A percentile compares a stretch with the other conserved stretches of the same genome.
phyloP scores from a whole-genome alignment of 2,329 filamentous ascomycete species.

The Fonsecaea multimorphosa region DNA sequence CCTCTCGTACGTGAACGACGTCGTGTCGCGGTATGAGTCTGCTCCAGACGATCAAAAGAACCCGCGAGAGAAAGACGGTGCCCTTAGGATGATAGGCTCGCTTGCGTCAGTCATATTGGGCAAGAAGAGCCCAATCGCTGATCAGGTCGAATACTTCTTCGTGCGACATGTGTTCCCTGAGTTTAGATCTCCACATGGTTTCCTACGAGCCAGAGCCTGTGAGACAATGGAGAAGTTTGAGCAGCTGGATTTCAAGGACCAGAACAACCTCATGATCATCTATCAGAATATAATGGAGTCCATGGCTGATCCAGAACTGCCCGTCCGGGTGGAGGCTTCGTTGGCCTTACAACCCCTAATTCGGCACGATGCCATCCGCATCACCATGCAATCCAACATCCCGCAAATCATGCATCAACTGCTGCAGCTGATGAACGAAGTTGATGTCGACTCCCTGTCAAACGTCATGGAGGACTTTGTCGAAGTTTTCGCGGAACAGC shows the following conservation, averaged over 20 bases:
- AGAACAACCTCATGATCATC: slow-evolving; percentile 92
- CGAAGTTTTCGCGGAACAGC: slow-evolving; percentile 94
- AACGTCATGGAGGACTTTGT: slow-evolving; percentile 99
- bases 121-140: slow-evolving; percentile 97
- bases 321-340: slow-evolving; percentile 91
- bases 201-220: slow-evolving; percentile 90
- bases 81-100: slow-evolving; percentile 94
- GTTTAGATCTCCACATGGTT: slow-evolving; percentile 90
- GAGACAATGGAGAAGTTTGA: slow-evolving; percentile 99
- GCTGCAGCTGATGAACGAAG: slow-evolving; percentile 94
- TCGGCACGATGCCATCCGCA: slow-evolving; percentile 89
- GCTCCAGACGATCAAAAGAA: slow-evolving; percentile 88
- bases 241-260: slow-evolving; percentile 94
- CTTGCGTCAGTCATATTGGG: slow-evolving; percentile 90
- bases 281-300: slow-evolving; percentile 97
- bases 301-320: slow-evolving; percentile 92
- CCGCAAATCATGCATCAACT: slow-evolving; percentile 99
- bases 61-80: slow-evolving; percentile 93
- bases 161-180: slow-evolving; percentile 98
- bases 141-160: slow-evolving; percentile 98
- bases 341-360: slow-evolving; percentile 94
- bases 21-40: slow-evolving; percentile 90
- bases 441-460: slow-evolving; percentile 93
- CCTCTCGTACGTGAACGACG: slow-evolving; percentile 89
- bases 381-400: slow-evolving; percentile 96